These are phyloP conservation scores for Glaciozyma martinii DNA, from an alignment of 768 basidiomycete genomes.

Conservation along the genomic window DNA sequence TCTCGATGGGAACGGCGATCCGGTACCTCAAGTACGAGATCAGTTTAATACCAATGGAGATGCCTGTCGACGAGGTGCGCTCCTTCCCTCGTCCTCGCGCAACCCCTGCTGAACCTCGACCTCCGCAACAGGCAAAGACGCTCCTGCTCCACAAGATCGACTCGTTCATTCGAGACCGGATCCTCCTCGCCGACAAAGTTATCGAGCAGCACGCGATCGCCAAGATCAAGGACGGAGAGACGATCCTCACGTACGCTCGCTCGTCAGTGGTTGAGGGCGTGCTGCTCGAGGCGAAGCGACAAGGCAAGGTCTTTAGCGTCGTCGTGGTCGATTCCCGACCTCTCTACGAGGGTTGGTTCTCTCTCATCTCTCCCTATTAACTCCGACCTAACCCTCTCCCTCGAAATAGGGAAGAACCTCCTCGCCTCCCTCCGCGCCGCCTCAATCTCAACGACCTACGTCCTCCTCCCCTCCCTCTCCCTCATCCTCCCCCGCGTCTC, in stretches of 20 bases:
- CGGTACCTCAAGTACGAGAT: conserved; percentile 92
- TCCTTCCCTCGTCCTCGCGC: neutral
- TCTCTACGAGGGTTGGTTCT: conserved; percentile 64
- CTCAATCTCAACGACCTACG: conserved; percentile 77
- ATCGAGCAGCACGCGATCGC: conserved; percentile 79
- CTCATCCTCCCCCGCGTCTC: conserved; percentile 71
- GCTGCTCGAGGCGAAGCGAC: conserved; percentile 62
- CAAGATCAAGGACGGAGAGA: conserved; percentile 91
- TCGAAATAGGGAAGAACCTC: conserved; percentile 62
- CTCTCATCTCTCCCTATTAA: neutral
- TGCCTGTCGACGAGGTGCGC: conserved; percentile 85
- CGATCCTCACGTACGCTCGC: conserved; percentile 84
- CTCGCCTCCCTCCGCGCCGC: conserved; percentile 59
- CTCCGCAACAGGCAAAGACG: conserved; percentile 64
- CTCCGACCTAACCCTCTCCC: neutral
- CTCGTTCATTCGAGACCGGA: conserved; percentile 85
- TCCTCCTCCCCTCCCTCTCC: conserved; percentile 75
- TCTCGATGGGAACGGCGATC: conserved; percentile 90
- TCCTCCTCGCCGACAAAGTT: conserved; percentile 84
- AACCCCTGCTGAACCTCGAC: neutral
- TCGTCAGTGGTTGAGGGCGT: conserved; percentile 92
- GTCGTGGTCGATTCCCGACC: conserved; percentile 93
- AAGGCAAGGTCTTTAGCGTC: conserved; percentile 73
- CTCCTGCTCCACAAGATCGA: conserved; percentile 75
- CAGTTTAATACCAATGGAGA: conserved; percentile 79